Base-by-base conservation (phyloP, 1,139 yeast genomes). In the Geotrichum phurueaensis region DNA sequence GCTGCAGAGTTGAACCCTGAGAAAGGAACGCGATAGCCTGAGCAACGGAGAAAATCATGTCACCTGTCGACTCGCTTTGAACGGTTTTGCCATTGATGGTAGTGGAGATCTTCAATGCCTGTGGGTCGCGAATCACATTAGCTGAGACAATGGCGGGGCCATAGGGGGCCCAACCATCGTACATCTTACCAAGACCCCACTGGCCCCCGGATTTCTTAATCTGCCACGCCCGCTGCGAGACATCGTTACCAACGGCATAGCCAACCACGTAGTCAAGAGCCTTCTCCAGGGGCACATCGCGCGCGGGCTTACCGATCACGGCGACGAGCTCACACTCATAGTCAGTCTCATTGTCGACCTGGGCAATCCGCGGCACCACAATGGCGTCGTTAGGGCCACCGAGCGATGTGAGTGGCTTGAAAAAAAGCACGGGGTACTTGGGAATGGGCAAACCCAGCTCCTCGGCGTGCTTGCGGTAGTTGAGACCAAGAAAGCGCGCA, bases 141-240 rank as follows among this genome's bases (percentile, higher is more conserved):
- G 77, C 63, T 2, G 81, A 72, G 5, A 80, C 83, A 60, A 82
- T 72, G 15, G 79, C 81, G 6, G 84, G 84, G 2, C 84, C 84
- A 57, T 79, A 70, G 25, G 84, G 84, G 9, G 83, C 82, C 75
- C 79, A 80, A n/a, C 79, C 79, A 62, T 82, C 85, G 65, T 78
- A 81, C 77, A 78, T 78, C 70, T 82, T 82, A 3, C 83, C 82
- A 49, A 77, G 68, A 47, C 77, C 71, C 78, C 82, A 82, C 66
- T 82, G 85, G 39, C 82, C 77, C 1, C 81, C 81, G 39, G 82
- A 81, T 15, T 65, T 65, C 47, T 65, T 63, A 52, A 74, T 70
- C 65, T 81, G 85, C 84, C 84, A 81, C 25, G 77, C 77, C 62
- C 85, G 73, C 64, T 81, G 83, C 5, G 84, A 79, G 22, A 82